These are phyloP conservation scores for Rhodamnia rubescens DNA, from an alignment of 345 rosid species.

Conservation along the genomic window DNA sequence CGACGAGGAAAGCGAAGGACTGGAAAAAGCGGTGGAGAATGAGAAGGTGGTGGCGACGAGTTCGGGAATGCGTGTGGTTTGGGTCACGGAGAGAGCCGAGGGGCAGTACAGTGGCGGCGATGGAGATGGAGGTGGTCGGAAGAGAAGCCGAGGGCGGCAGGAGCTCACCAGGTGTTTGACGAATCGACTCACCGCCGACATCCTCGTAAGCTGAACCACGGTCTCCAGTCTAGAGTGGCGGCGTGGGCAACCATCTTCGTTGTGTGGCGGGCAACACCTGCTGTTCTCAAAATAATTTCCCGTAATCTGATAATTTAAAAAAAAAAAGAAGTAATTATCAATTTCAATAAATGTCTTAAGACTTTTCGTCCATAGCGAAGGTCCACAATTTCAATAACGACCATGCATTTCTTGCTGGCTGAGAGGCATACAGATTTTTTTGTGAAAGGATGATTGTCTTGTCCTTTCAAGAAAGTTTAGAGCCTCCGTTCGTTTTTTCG, in stretches of 20 bases:
- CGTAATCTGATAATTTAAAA: too few species aligned
- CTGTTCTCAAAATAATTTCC: too few species aligned
- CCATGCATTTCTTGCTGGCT: too few species aligned
- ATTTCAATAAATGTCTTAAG: too few species aligned
- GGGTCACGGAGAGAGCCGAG: conserved; percentile 1
- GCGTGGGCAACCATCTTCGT: neutral
- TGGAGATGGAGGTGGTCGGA: conserved; percentile 6
- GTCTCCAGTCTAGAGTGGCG: neutral
- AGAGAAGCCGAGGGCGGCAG: conserved; percentile 22
- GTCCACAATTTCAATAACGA: too few species aligned
- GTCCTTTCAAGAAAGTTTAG: too few species aligned
- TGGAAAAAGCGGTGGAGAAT: conserved; percentile 1
- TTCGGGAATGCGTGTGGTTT: neutral
- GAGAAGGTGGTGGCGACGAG: neutral
- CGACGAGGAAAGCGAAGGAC: neutral
- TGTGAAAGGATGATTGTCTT: too few species aligned
- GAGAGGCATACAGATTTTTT: too few species aligned
- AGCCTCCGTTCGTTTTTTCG: too few species aligned
- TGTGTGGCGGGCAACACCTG: too few species aligned
- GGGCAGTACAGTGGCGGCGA: neutral
- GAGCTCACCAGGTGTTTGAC: conserved; percentile 47
- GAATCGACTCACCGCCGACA: conserved; percentile 42
- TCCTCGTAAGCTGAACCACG: neutral
- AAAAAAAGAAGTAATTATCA: too few species aligned
- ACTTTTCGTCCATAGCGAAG: too few species aligned